Percentiles rank a stretch among this genome's conserved stretches.
These are phyloP conservation scores for Cladosporium halotolerans DNA, from an alignment of 2,329 filamentous ascomycete species.

Conservation along the genomic window DNA sequence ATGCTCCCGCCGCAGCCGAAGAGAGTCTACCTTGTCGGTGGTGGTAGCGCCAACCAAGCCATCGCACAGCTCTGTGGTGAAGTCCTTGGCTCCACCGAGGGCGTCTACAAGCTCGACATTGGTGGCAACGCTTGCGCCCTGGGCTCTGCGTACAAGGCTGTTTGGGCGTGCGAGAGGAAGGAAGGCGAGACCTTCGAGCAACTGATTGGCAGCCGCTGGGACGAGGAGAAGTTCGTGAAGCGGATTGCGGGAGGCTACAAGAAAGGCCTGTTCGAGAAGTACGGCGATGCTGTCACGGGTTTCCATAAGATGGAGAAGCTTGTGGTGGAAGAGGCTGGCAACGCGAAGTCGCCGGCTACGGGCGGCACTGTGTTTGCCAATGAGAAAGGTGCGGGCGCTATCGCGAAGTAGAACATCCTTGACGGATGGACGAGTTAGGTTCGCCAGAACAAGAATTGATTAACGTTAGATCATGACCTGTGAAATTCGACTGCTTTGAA, in stretches of 20 bases:
- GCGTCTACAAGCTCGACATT: slow-evolving; percentile 88
- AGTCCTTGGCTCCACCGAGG: slow-evolving; percentile 81
- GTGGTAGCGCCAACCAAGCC: slow-evolving; percentile 81
- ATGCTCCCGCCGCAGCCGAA: slow-evolving; percentile 74
- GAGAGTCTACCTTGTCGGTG: slow-evolving; percentile 88
- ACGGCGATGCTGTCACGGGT: slow-evolving; percentile 68
- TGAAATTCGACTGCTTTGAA: no score
- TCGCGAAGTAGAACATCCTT: not conserved
- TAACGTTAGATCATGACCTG: no score
- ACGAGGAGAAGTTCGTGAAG: slow-evolving; percentile 74
- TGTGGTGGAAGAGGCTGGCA: slow-evolving; percentile 44
- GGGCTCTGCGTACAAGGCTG: slow-evolving; percentile 90
- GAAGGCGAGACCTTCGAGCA: slow-evolving; percentile 68
- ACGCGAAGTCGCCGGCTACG: slow-evolving; percentile 12
- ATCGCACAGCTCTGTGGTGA: slow-evolving; percentile 81
- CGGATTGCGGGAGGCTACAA: slow-evolving; percentile 78
- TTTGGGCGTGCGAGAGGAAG: slow-evolving; percentile 76
- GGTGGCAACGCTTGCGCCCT: slow-evolving; percentile 92
- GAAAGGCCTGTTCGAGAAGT: slow-evolving; percentile 65
- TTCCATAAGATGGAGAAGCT: slow-evolving; percentile 69
- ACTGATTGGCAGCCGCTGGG: slow-evolving; percentile 76
- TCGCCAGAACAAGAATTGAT: no score
- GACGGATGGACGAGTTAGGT: no score
- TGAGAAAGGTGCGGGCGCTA: slow-evolving; percentile 1
- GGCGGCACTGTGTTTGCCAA: slow-evolving; percentile 13